Conservation (phyloP, 768 basidiomycete genomes). For the Podaxis mareebaensis region DNA sequence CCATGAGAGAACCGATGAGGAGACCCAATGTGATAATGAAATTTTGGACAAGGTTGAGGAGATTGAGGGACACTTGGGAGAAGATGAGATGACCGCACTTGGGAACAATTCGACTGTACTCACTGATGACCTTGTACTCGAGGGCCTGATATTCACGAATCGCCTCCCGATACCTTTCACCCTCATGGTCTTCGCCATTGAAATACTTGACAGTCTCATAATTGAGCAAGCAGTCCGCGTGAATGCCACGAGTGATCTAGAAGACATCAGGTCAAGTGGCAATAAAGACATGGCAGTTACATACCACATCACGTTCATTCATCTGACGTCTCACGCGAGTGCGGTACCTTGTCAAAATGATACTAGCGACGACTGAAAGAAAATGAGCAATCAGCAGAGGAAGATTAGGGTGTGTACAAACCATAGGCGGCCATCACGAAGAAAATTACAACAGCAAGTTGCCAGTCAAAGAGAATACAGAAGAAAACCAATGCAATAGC, state of each 20-base stretch:
- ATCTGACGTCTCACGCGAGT: slow-evolving; percentile 74
- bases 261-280: slow-evolving; percentile 2
- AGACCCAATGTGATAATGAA: slow-evolving; percentile 82
- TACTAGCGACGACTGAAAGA: slow-evolving; percentile 48
- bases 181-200: slow-evolving; percentile 82
- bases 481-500: slow-evolving; percentile 71
- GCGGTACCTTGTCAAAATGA: slow-evolving; percentile 70
- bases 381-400: slow-evolving; percentile 45
- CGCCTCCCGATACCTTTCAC: slow-evolving; percentile 67
- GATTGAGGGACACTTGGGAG: slow-evolving; percentile 60
- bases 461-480: slow-evolving; percentile 62
- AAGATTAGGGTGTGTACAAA: slow-evolving; percentile 30
- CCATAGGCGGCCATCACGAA: slow-evolving; percentile 75
- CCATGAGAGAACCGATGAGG: slow-evolving; percentile 78
- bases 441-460: slow-evolving; percentile 65
- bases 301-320: slow-evolving; percentile 79
- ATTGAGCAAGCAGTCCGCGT: slow-evolving; percentile 78
- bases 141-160: slow-evolving; percentile 71
- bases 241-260: slow-evolving; percentile 77
- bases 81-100: slow-evolving; percentile 13
- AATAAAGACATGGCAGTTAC: slow-evolving; percentile 23
- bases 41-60: slow-evolving; percentile 79
- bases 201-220: slow-evolving; percentile 91
- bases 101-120: slow-evolving; percentile 24
- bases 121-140: slow-evolving; percentile 75